These are phyloP conservation scores for Cymbidium sinense DNA, from an alignment of 106 monocot genomes.

Conservation along the genomic window DNA sequence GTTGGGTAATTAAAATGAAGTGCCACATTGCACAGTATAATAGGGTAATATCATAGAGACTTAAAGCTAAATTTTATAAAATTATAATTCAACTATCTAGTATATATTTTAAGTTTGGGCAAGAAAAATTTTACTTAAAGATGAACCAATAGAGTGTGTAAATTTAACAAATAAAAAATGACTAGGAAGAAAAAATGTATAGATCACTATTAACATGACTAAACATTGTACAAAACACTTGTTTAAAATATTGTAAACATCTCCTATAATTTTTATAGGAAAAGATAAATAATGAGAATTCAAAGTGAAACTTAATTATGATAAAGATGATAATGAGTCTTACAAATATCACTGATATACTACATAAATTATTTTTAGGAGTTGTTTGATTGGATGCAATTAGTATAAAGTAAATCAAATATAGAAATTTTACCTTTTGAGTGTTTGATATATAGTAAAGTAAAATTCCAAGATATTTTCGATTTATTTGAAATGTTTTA, in stretches of 20 bases:
- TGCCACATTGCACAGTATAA: not conserved
- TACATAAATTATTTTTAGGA: no score
- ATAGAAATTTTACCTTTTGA: no score
- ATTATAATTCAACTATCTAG: no score
- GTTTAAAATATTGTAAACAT: not conserved
- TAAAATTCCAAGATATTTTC: no score
- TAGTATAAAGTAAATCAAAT: no score
- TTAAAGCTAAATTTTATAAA: not conserved
- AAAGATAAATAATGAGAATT: not conserved
- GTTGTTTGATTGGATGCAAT: no score
- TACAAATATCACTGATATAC: not conserved
- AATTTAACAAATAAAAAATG: not conserved
- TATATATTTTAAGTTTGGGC: not conserved
- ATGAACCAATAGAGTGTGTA: not conserved
- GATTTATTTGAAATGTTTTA: no score
- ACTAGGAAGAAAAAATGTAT: not conserved
- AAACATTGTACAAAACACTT: not conserved
- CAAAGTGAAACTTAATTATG: not conserved
- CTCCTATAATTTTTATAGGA: not conserved
- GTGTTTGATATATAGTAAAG: no score
- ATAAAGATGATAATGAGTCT: not conserved
- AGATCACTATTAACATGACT: not conserved
- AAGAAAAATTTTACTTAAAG: not conserved
- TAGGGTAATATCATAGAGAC: not conserved
- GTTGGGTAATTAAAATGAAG: not conserved